Conservation (phyloP, 1,284 basidiomycete genomes). For the Pascua sp. region DNA sequence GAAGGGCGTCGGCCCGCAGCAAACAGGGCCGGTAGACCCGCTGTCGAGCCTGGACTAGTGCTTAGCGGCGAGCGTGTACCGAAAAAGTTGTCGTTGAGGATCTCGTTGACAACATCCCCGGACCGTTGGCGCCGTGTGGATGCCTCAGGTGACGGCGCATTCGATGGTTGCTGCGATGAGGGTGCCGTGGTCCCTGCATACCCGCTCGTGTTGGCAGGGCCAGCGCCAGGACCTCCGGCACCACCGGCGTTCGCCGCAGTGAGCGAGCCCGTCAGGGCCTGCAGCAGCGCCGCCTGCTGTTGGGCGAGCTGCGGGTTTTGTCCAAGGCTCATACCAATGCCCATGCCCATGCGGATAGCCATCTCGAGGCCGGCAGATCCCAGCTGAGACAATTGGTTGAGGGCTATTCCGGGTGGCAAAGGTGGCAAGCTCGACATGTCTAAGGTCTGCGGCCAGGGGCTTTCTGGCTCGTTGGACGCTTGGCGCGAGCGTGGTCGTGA, state of each 20-base stretch:
- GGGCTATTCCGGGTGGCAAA: conserved; percentile 42
- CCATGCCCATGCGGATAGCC: conserved; percentile 52
- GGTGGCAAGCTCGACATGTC: conserved; percentile 34
- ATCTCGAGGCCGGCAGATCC: conserved; percentile 47
- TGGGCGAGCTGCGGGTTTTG: conserved; percentile 19
- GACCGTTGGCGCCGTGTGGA: conserved; percentile 7
- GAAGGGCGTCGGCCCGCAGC: conserved; percentile 30
- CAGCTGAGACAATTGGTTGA: conserved; percentile 44
- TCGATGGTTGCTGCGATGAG: neutral
- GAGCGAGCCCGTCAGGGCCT: conserved; percentile 4
- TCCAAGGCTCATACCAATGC: conserved; percentile 45
- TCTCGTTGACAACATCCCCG: conserved; percentile 37
- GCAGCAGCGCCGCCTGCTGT: conserved; percentile 1
- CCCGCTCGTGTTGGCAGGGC: neutral
- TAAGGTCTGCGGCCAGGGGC: conserved; percentile 3
- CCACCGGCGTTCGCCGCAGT: conserved; percentile 10
- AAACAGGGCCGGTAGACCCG: conserved; percentile 14
- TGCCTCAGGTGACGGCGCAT: conserved; percentile 7
- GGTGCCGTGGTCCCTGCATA: neutral
- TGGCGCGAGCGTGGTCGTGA: conserved; percentile 3
- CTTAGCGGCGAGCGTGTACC: conserved; percentile 25
- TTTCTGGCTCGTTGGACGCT: conserved; percentile 16
- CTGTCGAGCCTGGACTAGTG: conserved; percentile 21
- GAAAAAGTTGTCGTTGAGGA: conserved; percentile 47
- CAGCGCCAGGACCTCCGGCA: neutral